These are phyloP conservation scores for Zangia roseola DNA, from an alignment of 768 basidiomycete genomes.

Conservation along the genomic window DNA sequence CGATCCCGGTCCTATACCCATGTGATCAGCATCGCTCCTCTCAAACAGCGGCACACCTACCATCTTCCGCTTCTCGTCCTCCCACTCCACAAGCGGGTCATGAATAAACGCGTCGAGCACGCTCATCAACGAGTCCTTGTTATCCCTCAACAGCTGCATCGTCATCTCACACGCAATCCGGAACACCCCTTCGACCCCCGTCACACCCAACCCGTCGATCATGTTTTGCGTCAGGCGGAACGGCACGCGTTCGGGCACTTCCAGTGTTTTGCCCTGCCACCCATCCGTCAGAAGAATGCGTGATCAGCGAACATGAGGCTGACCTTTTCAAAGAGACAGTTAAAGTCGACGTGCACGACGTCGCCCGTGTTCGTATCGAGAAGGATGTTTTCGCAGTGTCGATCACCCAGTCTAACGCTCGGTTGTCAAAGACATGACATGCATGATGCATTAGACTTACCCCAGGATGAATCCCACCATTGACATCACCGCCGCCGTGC, in stretches of 20 bases:
- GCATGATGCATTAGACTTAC: slow-evolving; percentile 36
- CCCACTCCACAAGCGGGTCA: slow-evolving; percentile 96
- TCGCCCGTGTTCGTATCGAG: slow-evolving; percentile 88
- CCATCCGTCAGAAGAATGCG: too few relatives aligned
- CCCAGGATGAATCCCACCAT: slow-evolving; percentile 98
- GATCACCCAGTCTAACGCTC: slow-evolving; percentile 80
- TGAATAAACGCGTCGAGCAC: slow-evolving; percentile 96
- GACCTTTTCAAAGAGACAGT: slow-evolving; percentile 96
- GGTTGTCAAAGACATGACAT: neutral
- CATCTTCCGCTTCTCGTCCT: slow-evolving; percentile 71
- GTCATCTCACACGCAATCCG: slow-evolving; percentile 91
- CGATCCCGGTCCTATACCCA: slow-evolving; percentile 43
- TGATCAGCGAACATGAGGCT: too few relatives aligned
- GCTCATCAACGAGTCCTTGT: slow-evolving; percentile 92
- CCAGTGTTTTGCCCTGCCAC: slow-evolving; percentile 70
- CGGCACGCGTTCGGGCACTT: slow-evolving; percentile 88
- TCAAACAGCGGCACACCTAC: too few relatives aligned
- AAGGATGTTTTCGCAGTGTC: slow-evolving; percentile 95
- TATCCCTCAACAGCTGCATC: slow-evolving; percentile 79
- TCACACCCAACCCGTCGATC: slow-evolving; percentile 89
- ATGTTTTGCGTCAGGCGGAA: slow-evolving; percentile 94
- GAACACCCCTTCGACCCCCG: slow-evolving; percentile 92
- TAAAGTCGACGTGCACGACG: slow-evolving; percentile 95
- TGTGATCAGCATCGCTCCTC: neutral
- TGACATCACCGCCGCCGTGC: slow-evolving; percentile 95